Base-by-base conservation (phyloP, 2,329 filamentous ascomycete species). In the Colletotrichum sp. region DNA sequence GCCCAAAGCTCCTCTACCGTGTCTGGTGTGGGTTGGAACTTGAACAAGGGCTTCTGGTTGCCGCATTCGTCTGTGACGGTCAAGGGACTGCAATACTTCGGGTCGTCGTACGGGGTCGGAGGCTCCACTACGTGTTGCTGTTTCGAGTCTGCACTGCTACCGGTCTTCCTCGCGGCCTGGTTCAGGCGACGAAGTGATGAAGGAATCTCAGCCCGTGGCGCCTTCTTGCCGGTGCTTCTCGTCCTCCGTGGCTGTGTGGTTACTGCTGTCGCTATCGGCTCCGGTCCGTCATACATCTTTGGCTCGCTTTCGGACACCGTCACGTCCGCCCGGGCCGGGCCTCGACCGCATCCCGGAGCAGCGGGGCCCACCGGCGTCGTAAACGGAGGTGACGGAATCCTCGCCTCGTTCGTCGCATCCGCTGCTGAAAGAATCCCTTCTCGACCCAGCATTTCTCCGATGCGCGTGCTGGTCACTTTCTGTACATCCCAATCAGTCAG, bases 1-100 rank as follows among this genome's bases (percentile, higher is more conserved):
- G 71, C 77, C 77, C 77, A 78, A 13, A 72, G 75, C 39, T 78
- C 76, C 8, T 75, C 36, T 2, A 77, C 71, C 5, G 71, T 78
- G 2, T 64, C 64, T 3, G 77, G 75, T 26, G 72, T 68, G 4
- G 16, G 52, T 18, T 72, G 32, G 28, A 78, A 78, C 26, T 26
- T 68, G 68, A 69, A 78, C 8, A 78, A 67, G 3, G 77, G 60
- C n/a, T 28, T 63, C 8, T 59, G 5, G 8, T 36, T 44, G 7
- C 77, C 77, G n/a, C 72, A 34, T 28, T 63, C 18, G 28, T n/a
- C 48, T 13, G 18, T 5, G 5, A 70, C 18, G 5, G 28, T 70
- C 28, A 76, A 48, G 16, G 74, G 34, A 30, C 74, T 76, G 48
- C 69, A 70, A 34, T 76, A 70, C 18, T 76, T 76, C 5, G 65